Evolutionary conservation across 2,329 filamentous ascomycete genomes (phyloP).

Genomic region (Penicillium sp.): DNA sequence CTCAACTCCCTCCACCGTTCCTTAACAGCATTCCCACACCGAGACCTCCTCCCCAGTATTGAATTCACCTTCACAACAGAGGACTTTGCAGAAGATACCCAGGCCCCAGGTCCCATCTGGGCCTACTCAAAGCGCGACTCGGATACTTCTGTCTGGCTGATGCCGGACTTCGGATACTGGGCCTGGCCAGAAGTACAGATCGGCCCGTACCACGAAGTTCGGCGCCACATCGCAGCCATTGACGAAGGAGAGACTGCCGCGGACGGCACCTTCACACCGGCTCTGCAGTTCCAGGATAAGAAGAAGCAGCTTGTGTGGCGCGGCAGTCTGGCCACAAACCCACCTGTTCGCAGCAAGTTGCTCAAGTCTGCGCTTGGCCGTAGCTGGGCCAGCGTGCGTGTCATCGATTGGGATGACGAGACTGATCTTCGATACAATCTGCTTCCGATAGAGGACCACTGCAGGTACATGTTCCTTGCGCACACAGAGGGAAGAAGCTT

Average conservation of each 20-base stretch:
- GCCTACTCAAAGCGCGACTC: constrained; percentile 44
- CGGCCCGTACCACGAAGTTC: constrained; percentile 47
- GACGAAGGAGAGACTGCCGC: constrained; percentile 32
- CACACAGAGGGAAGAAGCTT: constrained; percentile 58
- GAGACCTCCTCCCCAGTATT: constrained; percentile 47
- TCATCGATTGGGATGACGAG: constrained; percentile 44
- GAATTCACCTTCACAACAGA: constrained; percentile 53
- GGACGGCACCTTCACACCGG: constrained; percentile 19
- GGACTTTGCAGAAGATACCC: constrained; percentile 41
- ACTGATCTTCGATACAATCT: constrained; percentile 44
- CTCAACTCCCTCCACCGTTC: constrained; percentile 53
- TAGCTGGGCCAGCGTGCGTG: constrained; percentile 50
- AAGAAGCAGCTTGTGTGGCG: constrained; percentile 52
- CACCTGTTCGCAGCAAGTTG: constrained; percentile 41
- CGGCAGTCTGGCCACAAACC: constrained; percentile 44
- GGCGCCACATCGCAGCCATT: constrained; percentile 38
- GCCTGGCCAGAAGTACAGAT: constrained; percentile 53
- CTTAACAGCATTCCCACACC: constrained; percentile 42
- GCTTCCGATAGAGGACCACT: constrained; percentile 55
- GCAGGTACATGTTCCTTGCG: constrained; percentile 55
- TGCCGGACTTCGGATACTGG: constrained; percentile 58
- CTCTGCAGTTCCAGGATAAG: constrained; percentile 38
- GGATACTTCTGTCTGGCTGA: constrained; percentile 50
- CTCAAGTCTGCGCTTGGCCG: constrained; percentile 41
- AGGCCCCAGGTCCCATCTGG: constrained; percentile 40